Percentiles rank a stretch among this genome's conserved stretches.
Conservation (phyloP, 768 basidiomycete genomes). For the Tulasnella sp. region DNA sequence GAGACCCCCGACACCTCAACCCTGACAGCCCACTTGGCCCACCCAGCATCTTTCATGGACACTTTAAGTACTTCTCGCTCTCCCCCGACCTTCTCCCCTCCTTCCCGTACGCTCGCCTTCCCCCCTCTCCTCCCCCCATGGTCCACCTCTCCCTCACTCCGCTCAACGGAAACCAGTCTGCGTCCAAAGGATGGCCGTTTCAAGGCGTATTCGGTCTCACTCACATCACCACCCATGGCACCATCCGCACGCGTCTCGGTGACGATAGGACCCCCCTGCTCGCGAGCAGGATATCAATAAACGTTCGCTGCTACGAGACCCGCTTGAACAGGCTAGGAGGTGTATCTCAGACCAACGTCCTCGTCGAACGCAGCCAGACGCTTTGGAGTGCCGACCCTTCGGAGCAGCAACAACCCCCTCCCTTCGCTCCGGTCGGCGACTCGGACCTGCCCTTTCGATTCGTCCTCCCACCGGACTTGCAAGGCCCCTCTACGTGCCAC, state of each 20-base stretch:
- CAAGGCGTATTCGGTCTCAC: conserved; percentile 80
- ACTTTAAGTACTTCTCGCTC: conserved; percentile 7
- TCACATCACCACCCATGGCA: conserved; percentile 76
- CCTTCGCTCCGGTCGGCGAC: conserved; percentile 27
- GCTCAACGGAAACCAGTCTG: conserved; percentile 65
- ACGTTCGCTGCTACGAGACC: conserved; percentile 84
- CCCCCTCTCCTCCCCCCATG: conserved; percentile 50
- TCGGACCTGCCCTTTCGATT: conserved; percentile 73
- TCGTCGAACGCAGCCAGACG: conserved; percentile 66
- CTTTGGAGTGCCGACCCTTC: conserved; percentile 65
- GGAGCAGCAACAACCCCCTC: background rate
- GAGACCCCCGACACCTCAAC: conserved; percentile 5
- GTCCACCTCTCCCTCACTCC: conserved; percentile 70
- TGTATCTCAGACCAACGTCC: conserved; percentile 60
- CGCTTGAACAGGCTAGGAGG: conserved; percentile 60
- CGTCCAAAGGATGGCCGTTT: conserved; percentile 72
- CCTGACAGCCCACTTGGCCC: conserved; percentile 20
- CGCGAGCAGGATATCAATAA: conserved; percentile 67
- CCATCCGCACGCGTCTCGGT: conserved; percentile 72
- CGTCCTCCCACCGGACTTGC: conserved; percentile 64
- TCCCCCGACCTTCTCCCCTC: conserved; percentile 11
- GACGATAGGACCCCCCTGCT: conserved; percentile 68
- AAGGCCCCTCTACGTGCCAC: conserved; percentile 60
- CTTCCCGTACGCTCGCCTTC: background rate
- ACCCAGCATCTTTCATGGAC: background rate